phyloP scores from a whole-genome alignment of 2,329 filamentous ascomycete species.

The Alternaria metachromatica region DNA sequence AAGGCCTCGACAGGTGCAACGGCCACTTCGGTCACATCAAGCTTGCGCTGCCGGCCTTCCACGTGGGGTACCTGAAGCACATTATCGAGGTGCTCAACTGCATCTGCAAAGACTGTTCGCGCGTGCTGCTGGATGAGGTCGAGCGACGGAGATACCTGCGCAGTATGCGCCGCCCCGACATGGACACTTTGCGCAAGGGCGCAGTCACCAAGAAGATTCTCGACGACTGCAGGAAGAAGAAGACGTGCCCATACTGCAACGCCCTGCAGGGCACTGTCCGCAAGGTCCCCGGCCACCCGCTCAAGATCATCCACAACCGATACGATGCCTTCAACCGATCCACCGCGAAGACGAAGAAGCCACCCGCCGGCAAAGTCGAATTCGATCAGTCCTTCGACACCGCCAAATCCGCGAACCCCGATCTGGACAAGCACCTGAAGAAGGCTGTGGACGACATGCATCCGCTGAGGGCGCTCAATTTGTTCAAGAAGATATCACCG shows the following conservation, averaged over 20 bases:
- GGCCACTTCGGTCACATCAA: constrained; percentile 96
- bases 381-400: constrained; percentile 87
- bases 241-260: constrained; percentile 79
- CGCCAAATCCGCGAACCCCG: constrained; percentile 77
- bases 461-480: constrained; percentile 83
- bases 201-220: constrained; percentile 87
- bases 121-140: constrained; percentile 79
- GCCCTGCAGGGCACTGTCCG: constrained; percentile 89
- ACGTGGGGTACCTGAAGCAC: constrained; percentile 94
- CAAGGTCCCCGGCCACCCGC: constrained; percentile 79
- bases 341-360: constrained; percentile 81
- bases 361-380: constrained; percentile 79
- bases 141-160: constrained; percentile 80
- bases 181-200: constrained; percentile 86
- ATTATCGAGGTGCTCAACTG: constrained; percentile 91
- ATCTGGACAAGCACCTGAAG: constrained; percentile 87
- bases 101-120: constrained; percentile 92
- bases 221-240: constrained; percentile 86
- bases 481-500: constrained; percentile 86
- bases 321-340: constrained; percentile 89
- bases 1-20: constrained; percentile 82
- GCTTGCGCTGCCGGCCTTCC: constrained; percentile 89
- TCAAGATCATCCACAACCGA: constrained; percentile 94
- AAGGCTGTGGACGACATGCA: constrained; percentile 96
- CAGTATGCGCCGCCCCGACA: constrained; percentile 77